Evolutionary conservation across 106 monocot genomes (phyloP).

Genomic region (Dendrobium officinale): DNA sequence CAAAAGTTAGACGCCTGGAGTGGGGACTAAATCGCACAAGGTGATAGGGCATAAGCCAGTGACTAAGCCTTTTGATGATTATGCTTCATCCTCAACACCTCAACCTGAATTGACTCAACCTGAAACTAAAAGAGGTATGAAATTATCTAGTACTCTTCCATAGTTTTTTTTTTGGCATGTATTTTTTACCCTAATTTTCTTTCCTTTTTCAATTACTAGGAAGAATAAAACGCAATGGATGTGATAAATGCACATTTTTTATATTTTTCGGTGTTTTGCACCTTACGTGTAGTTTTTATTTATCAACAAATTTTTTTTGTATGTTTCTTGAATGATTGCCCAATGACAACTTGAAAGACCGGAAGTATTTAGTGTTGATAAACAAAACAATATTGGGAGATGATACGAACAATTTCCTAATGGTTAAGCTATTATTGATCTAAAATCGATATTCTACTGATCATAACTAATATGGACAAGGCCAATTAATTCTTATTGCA

Average conservation of each 20-base stretch:
- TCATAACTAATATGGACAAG: neutral
- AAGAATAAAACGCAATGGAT: neutral
- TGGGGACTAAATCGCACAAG: conserved; percentile 63
- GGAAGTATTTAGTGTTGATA: neutral
- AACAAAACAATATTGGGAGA: neutral
- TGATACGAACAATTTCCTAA: neutral
- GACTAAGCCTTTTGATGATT: conserved; percentile 37
- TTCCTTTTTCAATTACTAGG: neutral
- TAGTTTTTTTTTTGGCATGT: neutral
- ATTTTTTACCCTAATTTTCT: neutral
- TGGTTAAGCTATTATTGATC: neutral
- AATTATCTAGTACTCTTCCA: conserved; percentile 1
- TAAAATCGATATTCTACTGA: neutral
- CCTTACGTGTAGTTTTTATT: neutral
- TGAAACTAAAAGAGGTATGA: neutral
- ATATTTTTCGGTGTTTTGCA: neutral
- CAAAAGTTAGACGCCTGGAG: conserved; percentile 30
- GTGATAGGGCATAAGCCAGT: conserved; percentile 27
- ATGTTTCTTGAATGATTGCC: neutral
- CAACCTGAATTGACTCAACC: neutral
- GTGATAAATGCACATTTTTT: neutral
- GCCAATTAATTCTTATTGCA: too few relatives aligned
- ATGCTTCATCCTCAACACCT: conserved; percentile 2
- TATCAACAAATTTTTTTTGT: neutral
- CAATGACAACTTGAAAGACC: neutral